A percentile compares a stretch with the other conserved stretches of the same genome.
phyloP scores from a whole-genome alignment of 2,329 filamentous ascomycete genomes.

The Paraphaeosphaeria minitans region DNA sequence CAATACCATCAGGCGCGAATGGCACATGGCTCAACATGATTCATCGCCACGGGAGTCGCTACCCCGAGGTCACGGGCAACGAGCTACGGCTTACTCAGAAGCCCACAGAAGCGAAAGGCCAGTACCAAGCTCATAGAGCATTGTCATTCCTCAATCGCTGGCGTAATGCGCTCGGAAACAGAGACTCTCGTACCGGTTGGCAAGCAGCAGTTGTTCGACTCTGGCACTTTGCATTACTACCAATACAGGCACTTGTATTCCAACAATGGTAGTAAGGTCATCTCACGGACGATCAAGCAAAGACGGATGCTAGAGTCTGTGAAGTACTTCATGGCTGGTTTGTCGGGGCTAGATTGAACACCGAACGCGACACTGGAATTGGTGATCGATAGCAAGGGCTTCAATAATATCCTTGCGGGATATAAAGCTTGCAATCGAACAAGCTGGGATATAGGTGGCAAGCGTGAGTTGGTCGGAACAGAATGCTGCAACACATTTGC shows the following conservation, averaged over 20 bases:
- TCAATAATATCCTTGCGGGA: conserved; percentile 74
- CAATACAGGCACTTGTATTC: conserved; percentile 71
- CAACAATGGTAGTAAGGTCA: conserved; percentile 72
- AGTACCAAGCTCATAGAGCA: conserved; percentile 61
- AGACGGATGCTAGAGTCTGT: conserved; percentile 78
- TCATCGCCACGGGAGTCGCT: conserved; percentile 74
- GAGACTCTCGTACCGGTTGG: conserved; percentile 76
- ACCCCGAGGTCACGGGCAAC: conserved; percentile 65
- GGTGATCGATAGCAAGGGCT: conserved; percentile 66
- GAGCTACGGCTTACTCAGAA: conserved; percentile 59
- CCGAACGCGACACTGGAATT: conserved; percentile 74
- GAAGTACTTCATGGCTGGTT: conserved; percentile 78
- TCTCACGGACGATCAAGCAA: conserved; percentile 75
- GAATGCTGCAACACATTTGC: background rate
- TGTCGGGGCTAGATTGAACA: conserved; percentile 77
- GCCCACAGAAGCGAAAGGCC: conserved; percentile 60
- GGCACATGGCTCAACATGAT: conserved; percentile 75
- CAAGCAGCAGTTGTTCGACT: conserved; percentile 74
- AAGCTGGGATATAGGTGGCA: conserved; percentile 51
- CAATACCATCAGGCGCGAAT: conserved; percentile 68
- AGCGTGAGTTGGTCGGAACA: conserved; percentile 47
- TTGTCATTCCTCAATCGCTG: conserved; percentile 72
- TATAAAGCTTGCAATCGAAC: conserved; percentile 70
- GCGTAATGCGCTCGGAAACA: conserved; percentile 68
- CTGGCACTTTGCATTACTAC: conserved; percentile 72